Evolutionary conservation across 176 grass and related monocot species (phyloP).

Genomic region (Oryza glaberrima): DNA sequence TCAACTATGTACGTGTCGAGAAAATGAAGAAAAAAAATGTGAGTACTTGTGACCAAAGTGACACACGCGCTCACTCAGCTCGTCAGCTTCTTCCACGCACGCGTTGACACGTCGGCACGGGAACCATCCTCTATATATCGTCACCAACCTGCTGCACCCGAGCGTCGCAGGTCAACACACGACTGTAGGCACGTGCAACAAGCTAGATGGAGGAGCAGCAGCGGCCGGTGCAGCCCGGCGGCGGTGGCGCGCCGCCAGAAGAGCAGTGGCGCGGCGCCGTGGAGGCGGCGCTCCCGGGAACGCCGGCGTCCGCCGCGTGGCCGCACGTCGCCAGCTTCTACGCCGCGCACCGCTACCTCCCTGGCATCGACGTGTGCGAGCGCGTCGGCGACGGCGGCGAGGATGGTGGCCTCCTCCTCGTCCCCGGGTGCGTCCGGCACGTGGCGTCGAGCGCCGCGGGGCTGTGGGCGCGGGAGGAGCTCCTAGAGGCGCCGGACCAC

Average conservation of each 20-base stretch:
- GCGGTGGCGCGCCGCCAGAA: not conserved
- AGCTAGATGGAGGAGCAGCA: not conserved
- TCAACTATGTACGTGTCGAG: too few relatives aligned
- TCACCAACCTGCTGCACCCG: not conserved
- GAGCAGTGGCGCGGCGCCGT: slow-evolving; percentile 58
- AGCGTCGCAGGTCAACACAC: not conserved
- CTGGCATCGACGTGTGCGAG: slow-evolving; percentile 51
- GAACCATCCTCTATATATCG: not conserved
- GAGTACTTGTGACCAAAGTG: too few relatives aligned
- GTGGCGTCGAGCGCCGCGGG: slow-evolving; percentile 18
- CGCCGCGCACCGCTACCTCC: slow-evolving; percentile 53
- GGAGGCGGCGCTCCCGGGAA: slow-evolving; percentile 34
- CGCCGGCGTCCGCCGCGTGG: slow-evolving; percentile 47
- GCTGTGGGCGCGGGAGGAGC: slow-evolving; percentile 58
- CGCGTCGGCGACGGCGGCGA: slow-evolving; percentile 10
- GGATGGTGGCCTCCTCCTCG: not conserved
- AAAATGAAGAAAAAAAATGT: too few relatives aligned
- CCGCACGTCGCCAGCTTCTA: slow-evolving; percentile 58
- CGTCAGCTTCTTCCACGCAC: not conserved
- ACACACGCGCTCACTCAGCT: not conserved
- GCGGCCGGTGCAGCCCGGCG: not conserved
- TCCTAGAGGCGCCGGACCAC: slow-evolving; percentile 44
- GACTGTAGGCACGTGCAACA: not conserved
- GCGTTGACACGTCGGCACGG: not conserved
- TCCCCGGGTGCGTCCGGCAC: slow-evolving; percentile 49